These are phyloP conservation scores for Solanum ossicruentum DNA, from an alignment of 257 asterid species.

Conservation along the genomic window DNA sequence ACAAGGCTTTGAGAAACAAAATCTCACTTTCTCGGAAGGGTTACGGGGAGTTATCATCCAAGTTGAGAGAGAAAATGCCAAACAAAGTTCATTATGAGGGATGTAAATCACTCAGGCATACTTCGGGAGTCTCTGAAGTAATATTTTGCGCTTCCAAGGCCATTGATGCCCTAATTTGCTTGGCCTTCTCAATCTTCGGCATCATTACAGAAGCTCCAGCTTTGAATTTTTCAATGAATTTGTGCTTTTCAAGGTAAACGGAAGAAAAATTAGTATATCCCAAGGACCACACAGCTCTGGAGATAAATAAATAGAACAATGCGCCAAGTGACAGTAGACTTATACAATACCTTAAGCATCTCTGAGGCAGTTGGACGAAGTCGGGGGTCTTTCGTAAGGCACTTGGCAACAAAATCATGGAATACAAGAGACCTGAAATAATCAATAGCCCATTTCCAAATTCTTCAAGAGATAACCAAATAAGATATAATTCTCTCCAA, in stretches of 20 bases:
- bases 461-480: not conserved
- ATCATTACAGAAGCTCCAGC: constrained; percentile 75
- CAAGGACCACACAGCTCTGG: not conserved
- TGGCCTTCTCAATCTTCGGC: constrained; percentile 90
- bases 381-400: constrained; percentile 93
- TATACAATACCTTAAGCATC: constrained; percentile 69
- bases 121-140: constrained; percentile 49
- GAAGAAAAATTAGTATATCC: constrained; percentile 9
- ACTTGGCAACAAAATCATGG: constrained; percentile 91
- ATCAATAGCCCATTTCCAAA: constrained; percentile 1
- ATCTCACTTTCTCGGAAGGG: not conserved
- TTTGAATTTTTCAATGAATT: constrained; percentile 93
- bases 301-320: not conserved
- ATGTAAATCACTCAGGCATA: constrained; percentile 10
- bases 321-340: not conserved
- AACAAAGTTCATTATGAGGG: not conserved
- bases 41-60: not conserved
- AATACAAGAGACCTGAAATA: constrained; percentile 84
- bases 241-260: constrained; percentile 49
- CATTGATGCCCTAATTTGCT: constrained; percentile 54
- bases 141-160: constrained; percentile 44
- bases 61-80: not conserved
- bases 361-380: constrained; percentile 95
- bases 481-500: not conserved
- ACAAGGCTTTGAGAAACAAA: not conserved